Evolutionary conservation across 2,329 filamentous ascomycete species (phyloP).

Genomic region (Pyrenophora seminiperda): DNA sequence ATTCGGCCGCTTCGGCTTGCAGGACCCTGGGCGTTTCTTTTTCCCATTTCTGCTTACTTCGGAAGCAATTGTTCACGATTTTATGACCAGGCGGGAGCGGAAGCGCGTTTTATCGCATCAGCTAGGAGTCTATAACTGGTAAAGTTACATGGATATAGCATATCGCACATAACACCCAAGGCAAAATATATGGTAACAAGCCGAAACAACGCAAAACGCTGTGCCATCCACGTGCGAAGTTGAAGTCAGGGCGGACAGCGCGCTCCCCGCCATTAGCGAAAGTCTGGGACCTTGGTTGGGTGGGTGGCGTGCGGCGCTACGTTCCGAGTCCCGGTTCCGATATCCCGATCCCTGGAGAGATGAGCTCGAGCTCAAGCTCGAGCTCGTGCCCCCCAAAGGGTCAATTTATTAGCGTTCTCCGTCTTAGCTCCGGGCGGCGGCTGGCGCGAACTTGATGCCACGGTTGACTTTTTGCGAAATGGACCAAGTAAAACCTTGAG

Average conservation of each 20-base stretch:
- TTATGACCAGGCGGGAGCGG: constrained; percentile 6
- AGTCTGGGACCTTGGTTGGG: neutral
- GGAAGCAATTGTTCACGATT: constrained; percentile 12
- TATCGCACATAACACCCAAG: no score
- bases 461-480: constrained; percentile 27
- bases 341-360: constrained; percentile 17
- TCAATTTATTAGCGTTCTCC: constrained; percentile 23
- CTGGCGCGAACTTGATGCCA: constrained; percentile 34
- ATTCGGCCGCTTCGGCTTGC: no score
- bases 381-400: neutral
- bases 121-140: no score
- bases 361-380: no score
- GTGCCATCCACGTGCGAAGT: no score
- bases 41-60: constrained; percentile 1
- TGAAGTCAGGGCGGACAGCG: no score
- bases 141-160: no score
- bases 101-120: neutral
- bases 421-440: constrained; percentile 36
- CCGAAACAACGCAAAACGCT: no score
- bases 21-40: constrained; percentile 10
- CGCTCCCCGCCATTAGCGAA: no score
- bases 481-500: neutral
- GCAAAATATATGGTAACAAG: no score
- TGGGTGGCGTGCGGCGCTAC: constrained; percentile 2
- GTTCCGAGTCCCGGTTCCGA: neutral